Conservation (phyloP, 139 green algal genomes). For the Chlorella sp. region DNA sequence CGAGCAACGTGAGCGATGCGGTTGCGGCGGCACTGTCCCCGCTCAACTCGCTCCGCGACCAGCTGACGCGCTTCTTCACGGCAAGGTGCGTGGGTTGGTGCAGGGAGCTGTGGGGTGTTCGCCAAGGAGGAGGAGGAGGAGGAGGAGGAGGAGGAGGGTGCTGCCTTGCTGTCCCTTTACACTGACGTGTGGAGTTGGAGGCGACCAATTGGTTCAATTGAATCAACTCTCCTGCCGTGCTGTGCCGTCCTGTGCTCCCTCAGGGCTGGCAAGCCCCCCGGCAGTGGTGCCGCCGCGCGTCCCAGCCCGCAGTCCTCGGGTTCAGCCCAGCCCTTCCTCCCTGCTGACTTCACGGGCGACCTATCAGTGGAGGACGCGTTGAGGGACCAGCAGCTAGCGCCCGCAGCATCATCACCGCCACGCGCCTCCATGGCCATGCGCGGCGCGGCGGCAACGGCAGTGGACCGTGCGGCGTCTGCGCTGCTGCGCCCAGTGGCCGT, state of each 20-base stretch:
- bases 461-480: no score
- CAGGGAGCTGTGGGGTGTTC: neutral
- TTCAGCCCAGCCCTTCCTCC: no score
- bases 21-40: slow-evolving; percentile 1
- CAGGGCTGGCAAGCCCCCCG: neutral
- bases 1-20: neutral
- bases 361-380: neutral
- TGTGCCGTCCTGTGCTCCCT: neutral
- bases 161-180: no score
- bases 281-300: no score
- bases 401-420: no score
- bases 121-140: neutral
- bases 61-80: slow-evolving; percentile 24
- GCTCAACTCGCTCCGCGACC: slow-evolving; percentile 9
- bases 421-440: no score
- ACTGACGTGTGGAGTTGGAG: neutral
- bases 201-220: neutral
- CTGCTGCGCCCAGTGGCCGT: no score
- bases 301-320: no score
- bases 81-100: slow-evolving; percentile 6
- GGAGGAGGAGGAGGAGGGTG: no score
- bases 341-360: neutral
- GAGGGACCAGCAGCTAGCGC: neutral
- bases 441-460: no score
- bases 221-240: neutral